Evolutionary conservation across 179 eudicot genomes (phyloP).

Genomic region (Corrigiola litoralis): DNA sequence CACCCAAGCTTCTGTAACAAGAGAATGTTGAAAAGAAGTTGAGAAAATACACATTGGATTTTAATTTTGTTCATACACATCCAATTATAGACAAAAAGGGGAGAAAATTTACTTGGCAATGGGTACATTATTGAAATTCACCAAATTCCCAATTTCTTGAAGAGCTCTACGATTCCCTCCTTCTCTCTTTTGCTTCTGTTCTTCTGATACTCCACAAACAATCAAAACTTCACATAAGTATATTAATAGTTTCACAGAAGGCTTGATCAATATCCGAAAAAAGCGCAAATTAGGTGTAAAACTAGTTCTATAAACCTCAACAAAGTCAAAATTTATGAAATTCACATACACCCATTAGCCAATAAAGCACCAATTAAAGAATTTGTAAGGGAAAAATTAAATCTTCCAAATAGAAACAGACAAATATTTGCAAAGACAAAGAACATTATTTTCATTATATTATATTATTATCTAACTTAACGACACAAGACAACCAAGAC

Average conservation of each 20-base stretch:
- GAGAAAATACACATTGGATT: neutral
- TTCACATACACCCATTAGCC: neutral
- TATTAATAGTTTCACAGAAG: too few relatives aligned
- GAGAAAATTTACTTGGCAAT: constrained; percentile 33
- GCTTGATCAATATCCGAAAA: too few relatives aligned
- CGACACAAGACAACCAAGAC: too few relatives aligned
- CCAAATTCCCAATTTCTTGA: constrained; percentile 43
- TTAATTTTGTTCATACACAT: neutral
- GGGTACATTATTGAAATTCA: constrained; percentile 32
- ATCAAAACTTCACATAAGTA: neutral
- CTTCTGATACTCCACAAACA: constrained; percentile 22
- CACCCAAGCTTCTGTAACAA: constrained; percentile 29
- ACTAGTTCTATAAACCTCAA: too few relatives aligned
- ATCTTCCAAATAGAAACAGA: neutral
- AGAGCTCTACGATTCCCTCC: constrained; percentile 39
- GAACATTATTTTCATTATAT: too few relatives aligned
- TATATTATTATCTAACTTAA: too few relatives aligned
- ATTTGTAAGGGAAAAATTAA: neutral
- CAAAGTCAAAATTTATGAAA: neutral
- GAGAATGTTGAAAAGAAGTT: neutral
- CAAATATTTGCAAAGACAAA: neutral
- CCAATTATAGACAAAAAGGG: neutral
- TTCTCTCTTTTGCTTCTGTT: constrained; percentile 37
- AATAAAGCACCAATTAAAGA: neutral
- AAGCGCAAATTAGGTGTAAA: too few relatives aligned